Conservation (phyloP, 108 stramenopile species). For the Cyclotella baltica region DNA sequence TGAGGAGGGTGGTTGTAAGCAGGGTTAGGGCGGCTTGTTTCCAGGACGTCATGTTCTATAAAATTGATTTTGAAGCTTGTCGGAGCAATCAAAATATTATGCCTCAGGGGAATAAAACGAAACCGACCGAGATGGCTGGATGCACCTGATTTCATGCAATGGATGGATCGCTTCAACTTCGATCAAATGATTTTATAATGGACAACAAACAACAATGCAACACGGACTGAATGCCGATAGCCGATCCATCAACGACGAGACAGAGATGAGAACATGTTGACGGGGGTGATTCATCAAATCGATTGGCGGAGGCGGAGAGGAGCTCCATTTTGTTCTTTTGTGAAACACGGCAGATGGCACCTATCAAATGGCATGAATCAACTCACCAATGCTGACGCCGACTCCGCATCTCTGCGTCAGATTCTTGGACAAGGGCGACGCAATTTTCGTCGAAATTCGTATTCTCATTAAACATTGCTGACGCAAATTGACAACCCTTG, state of each 20-base stretch:
- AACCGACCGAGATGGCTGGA: too few species aligned
- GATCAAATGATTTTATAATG: too few species aligned
- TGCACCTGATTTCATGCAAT: too few species aligned
- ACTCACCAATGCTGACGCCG: background rate
- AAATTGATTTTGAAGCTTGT: background rate
- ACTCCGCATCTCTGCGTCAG: background rate
- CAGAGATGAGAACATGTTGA: too few species aligned
- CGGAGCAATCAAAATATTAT: background rate
- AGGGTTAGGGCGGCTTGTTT: background rate
- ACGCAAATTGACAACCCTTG: background rate
- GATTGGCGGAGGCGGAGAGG: too few species aligned
- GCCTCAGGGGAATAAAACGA: too few species aligned
- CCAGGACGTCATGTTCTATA: background rate
- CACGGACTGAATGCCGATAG: too few species aligned
- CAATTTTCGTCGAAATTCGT: background rate
- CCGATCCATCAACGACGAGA: too few species aligned
- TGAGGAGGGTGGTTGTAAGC: background rate
- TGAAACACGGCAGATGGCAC: too few species aligned
- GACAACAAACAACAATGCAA: too few species aligned
- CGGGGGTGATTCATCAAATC: too few species aligned
- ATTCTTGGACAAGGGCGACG: background rate
- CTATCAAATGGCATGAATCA: background rate
- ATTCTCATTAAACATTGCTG: slow-evolving; percentile 4
- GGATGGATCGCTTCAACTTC: too few species aligned
- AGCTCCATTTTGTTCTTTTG: background rate